Conservation (phyloP, 2,329 filamentous ascomycete species). For the Lachnellula cervina region DNA sequence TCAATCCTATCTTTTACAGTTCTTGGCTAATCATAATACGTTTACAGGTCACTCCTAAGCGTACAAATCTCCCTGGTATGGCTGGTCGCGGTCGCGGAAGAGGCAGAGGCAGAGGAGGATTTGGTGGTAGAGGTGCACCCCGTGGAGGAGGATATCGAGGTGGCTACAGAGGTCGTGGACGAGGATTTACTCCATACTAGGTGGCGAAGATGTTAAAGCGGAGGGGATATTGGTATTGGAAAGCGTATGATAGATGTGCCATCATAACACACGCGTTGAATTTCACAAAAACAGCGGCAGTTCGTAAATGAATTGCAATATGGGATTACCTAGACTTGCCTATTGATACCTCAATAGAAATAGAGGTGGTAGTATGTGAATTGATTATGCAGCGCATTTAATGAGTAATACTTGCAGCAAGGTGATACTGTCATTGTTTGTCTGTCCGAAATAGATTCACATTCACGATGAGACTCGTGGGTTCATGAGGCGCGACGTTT, state of each 20-base stretch:
- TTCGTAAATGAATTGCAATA: neutral
- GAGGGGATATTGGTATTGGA: conserved; percentile 8
- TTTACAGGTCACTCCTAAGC: conserved; percentile 74
- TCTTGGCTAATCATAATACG: conserved; percentile 6
- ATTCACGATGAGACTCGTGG: conserved; percentile 4
- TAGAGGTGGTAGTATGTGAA: too few species aligned
- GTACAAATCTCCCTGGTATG: conserved; percentile 96
- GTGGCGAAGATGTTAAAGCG: neutral
- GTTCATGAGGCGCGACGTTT: neutral
- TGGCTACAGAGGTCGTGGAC: conserved; percentile 52
- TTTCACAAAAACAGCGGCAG: conserved; percentile 3
- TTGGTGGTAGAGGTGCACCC: conserved; percentile 36
- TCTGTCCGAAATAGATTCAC: too few species aligned
- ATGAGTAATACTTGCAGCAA: too few species aligned
- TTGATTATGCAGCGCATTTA: too few species aligned
- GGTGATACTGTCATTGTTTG: too few species aligned
- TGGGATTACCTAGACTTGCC: neutral
- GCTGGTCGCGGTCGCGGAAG: conserved; percentile 57
- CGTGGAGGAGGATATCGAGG: conserved; percentile 55
- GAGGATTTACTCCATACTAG: conserved; percentile 63
- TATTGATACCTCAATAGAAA: neutral
- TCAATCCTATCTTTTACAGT: neutral
- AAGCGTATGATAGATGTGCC: conserved; percentile 18
- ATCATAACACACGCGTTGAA: conserved; percentile 5
- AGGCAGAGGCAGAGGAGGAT: conserved; percentile 42